phyloP scores from a whole-genome alignment of 257 asterid species.

The Penstemon barbatus region DNA sequence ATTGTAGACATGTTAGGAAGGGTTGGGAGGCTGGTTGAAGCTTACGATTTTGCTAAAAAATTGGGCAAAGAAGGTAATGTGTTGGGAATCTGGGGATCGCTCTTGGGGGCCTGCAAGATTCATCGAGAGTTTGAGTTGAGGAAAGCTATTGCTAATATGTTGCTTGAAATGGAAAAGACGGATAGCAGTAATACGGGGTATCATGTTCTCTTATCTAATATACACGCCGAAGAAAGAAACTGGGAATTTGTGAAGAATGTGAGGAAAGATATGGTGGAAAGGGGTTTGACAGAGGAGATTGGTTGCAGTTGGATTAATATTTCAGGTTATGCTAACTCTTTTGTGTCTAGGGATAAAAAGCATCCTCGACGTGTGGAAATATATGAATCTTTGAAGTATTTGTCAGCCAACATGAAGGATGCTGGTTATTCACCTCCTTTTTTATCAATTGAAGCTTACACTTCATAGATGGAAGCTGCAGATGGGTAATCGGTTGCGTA shows the following conservation, averaged over 20 bases:
- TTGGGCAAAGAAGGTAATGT: conserved; percentile 56
- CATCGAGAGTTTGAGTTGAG: conserved; percentile 74
- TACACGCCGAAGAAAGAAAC: conserved; percentile 85
- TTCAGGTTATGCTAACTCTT: conserved; percentile 48
- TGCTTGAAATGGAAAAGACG: conserved; percentile 58
- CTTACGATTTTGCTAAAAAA: conserved; percentile 56
- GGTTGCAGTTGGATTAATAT: conserved; percentile 92
- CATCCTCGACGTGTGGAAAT: conserved; percentile 50
- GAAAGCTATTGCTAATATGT: conserved; percentile 65
- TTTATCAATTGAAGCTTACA: conserved; percentile 36
- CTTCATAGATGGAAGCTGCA: conserved; percentile 18
- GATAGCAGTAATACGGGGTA: conserved; percentile 48
- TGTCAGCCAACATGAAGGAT: conserved; percentile 65
- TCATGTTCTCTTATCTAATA: conserved; percentile 75
- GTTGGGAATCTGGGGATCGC: conserved; percentile 79
- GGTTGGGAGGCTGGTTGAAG: conserved; percentile 83
- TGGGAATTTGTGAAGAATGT: conserved; percentile 65
- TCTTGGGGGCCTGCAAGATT: conserved; percentile 72
- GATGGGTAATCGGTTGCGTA: not conserved
- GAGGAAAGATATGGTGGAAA: conserved; percentile 64
- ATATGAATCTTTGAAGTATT: conserved; percentile 47
- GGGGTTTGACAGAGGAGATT: conserved; percentile 66
- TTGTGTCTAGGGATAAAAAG: conserved; percentile 58
- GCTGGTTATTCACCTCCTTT: conserved; percentile 42
- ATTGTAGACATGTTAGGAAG: conserved; percentile 86